Evolutionary conservation across 345 rosid genomes (phyloP), one percentile per base, ranked within the genome.

Genomic region (Alliaria petiolata): DNA sequence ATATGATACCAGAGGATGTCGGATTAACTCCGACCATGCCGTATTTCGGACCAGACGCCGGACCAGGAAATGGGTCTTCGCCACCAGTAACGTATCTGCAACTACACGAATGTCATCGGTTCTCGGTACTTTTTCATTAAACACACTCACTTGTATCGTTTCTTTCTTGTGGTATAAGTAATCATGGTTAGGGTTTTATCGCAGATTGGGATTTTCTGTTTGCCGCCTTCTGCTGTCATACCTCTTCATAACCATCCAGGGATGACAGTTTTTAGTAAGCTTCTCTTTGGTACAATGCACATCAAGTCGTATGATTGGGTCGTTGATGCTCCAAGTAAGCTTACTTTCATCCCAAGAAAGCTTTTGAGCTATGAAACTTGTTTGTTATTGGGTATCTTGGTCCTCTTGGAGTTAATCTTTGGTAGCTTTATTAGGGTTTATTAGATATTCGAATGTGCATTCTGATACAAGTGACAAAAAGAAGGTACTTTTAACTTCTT

Each of bases 161-260:
- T 20, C 7, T 46, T 54, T 20, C 80, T 77, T 71, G 72, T 15
- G 64, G 1, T 11, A 13, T 8, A 65, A 58, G 76, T 77, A 59
- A 71, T 33, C 63, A 22, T 11, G 12, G 31, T 54, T 68, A 53
- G 75, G 74, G 46, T 67, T 59, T 58, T 40, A 3, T 78, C 26
- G 57, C 84, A 95, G 99, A 90, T 95, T 54, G 97, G 91, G 50
- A 90, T 95, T 68, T 95, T 90, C 78, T 92, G 98, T 79, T 86
- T 95, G 80, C 99, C 98, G 4, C 92, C 93, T 8, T 80, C 86
- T 10, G 92, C 86, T 53, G 93, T 86, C 54, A 83, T 95, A 77
- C 99, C 98, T 1, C 96, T 95, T 46, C 99, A 95, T 73, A 87
- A 95, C 58, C 99, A 95, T 81, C 98, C 99, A 5, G 90, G 86